Conservation (phyloP, 176 grass and related monocot genomes). For the Aegilops speltoides region DNA sequence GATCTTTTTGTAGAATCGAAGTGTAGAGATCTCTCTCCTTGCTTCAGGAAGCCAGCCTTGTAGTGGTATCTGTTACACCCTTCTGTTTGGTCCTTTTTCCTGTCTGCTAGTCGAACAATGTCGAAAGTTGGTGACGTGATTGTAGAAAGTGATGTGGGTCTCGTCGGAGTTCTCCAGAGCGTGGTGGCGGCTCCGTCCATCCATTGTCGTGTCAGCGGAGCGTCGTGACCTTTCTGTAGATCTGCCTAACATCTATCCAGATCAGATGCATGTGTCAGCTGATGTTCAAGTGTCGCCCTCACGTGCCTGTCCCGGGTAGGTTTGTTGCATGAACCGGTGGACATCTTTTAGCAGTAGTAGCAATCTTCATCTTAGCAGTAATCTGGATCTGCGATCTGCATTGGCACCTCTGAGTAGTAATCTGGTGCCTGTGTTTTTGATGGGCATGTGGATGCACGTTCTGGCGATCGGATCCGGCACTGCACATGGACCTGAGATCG, state of each 20-base stretch:
- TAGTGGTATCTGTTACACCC: neutral
- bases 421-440: neutral
- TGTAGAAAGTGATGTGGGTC: neutral
- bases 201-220: neutral
- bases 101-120: neutral
- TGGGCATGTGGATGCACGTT: constrained; percentile 33
- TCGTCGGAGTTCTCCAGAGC: neutral
- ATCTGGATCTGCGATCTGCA: neutral
- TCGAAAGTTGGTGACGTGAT: constrained; percentile 12
- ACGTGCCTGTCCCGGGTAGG: neutral
- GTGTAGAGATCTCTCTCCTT: constrained; percentile 4
- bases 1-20: neutral
- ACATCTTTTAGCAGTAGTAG: neutral
- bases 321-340: neutral
- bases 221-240: neutral
- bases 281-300: constrained; percentile 9
- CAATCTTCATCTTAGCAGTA: neutral
- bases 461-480: constrained; percentile 27
- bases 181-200: neutral
- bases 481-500: constrained; percentile 21
- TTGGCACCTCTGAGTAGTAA: neutral
- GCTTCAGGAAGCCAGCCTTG: constrained; percentile 36
- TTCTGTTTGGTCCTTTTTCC: neutral
- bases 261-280: neutral
- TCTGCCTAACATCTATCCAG: constrained; percentile 16